A percentile compares a stretch with the other conserved stretches of the same genome.
phyloP scores from a whole-genome alignment of 805 yeast genomes.

The Wickerhamomyces canadensis region DNA sequence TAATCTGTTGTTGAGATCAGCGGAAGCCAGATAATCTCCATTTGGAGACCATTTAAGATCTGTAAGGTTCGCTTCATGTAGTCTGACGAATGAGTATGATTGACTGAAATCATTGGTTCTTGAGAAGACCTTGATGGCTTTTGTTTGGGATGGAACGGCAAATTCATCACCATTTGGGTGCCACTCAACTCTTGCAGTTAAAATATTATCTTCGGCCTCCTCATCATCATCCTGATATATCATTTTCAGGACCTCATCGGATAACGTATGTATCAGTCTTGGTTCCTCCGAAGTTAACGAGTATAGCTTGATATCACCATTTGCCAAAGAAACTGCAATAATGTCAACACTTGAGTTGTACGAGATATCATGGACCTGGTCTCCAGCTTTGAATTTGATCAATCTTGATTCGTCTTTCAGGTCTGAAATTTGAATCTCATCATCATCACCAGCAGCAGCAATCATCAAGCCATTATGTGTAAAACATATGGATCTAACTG shows the following conservation, averaged over 20 bases:
- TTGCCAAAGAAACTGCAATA: slow-evolving; percentile 51
- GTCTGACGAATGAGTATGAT: slow-evolving; percentile 19
- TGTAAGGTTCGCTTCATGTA: slow-evolving; percentile 22
- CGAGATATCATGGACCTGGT: slow-evolving; percentile 50
- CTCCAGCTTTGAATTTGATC: slow-evolving; percentile 36
- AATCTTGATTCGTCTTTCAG: slow-evolving; percentile 24
- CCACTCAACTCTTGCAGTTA: slow-evolving; percentile 62
- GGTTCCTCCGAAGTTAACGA: slow-evolving; percentile 50
- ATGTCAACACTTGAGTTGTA: slow-evolving; percentile 54
- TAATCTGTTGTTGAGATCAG: slow-evolving; percentile 45
- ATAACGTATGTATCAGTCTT: slow-evolving; percentile 39
- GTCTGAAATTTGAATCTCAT: slow-evolving; percentile 46
- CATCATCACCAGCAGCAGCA: slow-evolving; percentile 64
- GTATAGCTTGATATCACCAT: slow-evolving; percentile 53
- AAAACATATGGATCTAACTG: slow-evolving; percentile 46
- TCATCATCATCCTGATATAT: slow-evolving; percentile 37
- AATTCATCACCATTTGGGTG: slow-evolving; percentile 61
- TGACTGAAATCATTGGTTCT: slow-evolving; percentile 10
- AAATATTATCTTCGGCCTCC: slow-evolving; percentile 31
- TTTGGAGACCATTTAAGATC: slow-evolving; percentile 53
- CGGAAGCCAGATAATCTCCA: slow-evolving; percentile 55
- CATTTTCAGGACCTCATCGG: slow-evolving; percentile 32
- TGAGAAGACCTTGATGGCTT: slow-evolving; percentile 39
- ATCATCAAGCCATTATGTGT: slow-evolving; percentile 57
- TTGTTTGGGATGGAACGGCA: slow-evolving; percentile 55